Conservation (phyloP, 306 rosid species). For the Begonia loranthoides region DNA sequence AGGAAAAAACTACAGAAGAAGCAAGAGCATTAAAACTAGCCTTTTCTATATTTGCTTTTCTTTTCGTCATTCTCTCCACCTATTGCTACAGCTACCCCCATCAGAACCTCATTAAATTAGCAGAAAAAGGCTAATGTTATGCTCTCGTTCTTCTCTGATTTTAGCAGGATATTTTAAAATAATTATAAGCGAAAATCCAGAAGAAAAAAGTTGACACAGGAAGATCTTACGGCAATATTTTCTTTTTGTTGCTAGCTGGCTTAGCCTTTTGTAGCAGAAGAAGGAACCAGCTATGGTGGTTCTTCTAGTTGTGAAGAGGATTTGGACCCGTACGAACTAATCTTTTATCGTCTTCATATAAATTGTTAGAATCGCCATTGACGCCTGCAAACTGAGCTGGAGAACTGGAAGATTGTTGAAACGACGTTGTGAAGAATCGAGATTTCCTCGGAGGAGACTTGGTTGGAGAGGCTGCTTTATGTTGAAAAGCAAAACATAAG, state of each 20-base stretch:
- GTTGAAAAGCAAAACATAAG: not conserved
- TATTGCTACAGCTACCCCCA: no score
- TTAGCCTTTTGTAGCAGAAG: not conserved
- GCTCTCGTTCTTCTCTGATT: slow-evolving; percentile 4
- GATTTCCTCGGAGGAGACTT: slow-evolving; percentile 1
- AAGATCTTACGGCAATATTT: not conserved
- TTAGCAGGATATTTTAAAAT: not conserved
- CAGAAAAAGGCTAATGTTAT: slow-evolving; percentile 9
- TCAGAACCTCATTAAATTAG: not conserved
- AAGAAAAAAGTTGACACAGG: not conserved
- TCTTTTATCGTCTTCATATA: slow-evolving; percentile 57
- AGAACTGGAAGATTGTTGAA: slow-evolving; percentile 1
- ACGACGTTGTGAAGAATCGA: not conserved
- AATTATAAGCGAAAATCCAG: not conserved
- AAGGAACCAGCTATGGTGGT: not conserved
- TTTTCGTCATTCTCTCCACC: not conserved
- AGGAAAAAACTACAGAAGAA: slow-evolving; percentile 4
- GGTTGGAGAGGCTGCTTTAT: no score
- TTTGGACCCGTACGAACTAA: slow-evolving; percentile 78
- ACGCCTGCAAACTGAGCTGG: not conserved
- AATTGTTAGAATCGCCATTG: slow-evolving; percentile 3
- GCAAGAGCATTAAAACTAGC: slow-evolving; percentile 17
- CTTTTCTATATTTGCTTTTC: not conserved
- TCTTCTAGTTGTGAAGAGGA: slow-evolving; percentile 77
- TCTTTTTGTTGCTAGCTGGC: no score